phyloP scores from a whole-genome alignment of 2,329 filamentous ascomycete species.

The Fusarium circinatum region DNA sequence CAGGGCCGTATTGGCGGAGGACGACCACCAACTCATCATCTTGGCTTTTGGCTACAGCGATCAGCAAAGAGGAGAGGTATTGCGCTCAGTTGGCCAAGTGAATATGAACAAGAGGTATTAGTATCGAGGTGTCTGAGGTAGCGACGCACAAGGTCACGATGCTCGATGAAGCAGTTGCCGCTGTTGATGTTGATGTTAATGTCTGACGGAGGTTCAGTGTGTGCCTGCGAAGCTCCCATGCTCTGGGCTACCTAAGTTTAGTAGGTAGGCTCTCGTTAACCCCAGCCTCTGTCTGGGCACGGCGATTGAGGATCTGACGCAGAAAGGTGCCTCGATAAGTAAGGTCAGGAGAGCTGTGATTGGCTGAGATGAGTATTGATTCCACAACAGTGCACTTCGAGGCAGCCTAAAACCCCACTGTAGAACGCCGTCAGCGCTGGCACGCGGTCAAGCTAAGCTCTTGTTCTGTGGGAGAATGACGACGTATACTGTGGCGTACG shows the following conservation, averaged over 20 bases:
- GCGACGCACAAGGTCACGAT: constrained; percentile 3
- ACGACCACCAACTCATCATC: constrained; percentile 97
- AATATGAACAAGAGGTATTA: background rate
- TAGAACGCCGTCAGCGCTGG: constrained; percentile 28
- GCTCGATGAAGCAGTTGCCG: constrained; percentile 20
- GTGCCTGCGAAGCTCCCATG: constrained; percentile 4
- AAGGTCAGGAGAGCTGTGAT: constrained; percentile 33
- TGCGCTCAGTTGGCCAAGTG: background rate
- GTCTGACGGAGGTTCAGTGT: constrained; percentile 33
- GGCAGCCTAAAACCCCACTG: constrained; percentile 25
- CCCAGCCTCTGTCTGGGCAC: constrained; percentile 39
- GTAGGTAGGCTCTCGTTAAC: constrained; percentile 30
- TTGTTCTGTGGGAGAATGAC: constrained; percentile 34
- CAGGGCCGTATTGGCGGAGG: constrained; percentile 86
- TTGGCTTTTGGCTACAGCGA: constrained; percentile 34
- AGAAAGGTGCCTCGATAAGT: constrained; percentile 31
- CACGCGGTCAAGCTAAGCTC: constrained; percentile 16
- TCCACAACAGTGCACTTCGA: constrained; percentile 27
- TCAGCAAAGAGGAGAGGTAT: background rate
- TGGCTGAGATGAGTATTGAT: constrained; percentile 23
- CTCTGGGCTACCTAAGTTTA: constrained; percentile 1
- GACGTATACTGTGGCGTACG: constrained; percentile 42
- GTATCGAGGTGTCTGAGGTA: background rate
- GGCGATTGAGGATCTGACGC: constrained; percentile 32
- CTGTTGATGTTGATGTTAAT: constrained; percentile 30